A percentile compares a stretch with the other conserved stretches of the same genome.
Conservation (phyloP, 768 basidiomycete species). For the Rhizopogon vinicolor region DNA sequence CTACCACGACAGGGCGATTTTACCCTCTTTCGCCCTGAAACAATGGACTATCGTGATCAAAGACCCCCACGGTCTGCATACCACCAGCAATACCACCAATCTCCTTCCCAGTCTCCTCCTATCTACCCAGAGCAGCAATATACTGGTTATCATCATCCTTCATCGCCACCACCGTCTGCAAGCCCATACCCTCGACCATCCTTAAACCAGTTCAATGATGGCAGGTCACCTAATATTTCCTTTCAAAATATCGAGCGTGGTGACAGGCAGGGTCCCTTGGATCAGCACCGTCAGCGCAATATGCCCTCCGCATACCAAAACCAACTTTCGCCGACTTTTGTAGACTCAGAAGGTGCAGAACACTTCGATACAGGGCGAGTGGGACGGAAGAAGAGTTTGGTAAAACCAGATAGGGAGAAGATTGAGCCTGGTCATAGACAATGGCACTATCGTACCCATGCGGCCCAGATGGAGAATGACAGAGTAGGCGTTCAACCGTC, state of each 20-base stretch:
- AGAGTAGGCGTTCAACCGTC: slow-evolving; percentile 74
- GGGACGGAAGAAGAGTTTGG: slow-evolving; percentile 85
- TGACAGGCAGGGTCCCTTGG: slow-evolving; percentile 56
- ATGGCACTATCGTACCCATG: slow-evolving; percentile 91
- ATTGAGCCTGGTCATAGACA: slow-evolving; percentile 92
- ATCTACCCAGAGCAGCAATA: slow-evolving; percentile 29
- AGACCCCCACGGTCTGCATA: slow-evolving; percentile 50
- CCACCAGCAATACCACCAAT: slow-evolving; percentile 37
- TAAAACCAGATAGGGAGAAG: slow-evolving; percentile 91
- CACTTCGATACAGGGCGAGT: slow-evolving; percentile 48
- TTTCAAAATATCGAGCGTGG: slow-evolving; percentile 70
- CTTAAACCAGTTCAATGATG: slow-evolving; percentile 20
- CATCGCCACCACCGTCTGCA: slow-evolving; percentile 14
- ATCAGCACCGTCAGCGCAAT: slow-evolving; percentile 45
- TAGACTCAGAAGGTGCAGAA: slow-evolving; percentile 28
- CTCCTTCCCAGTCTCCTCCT: slow-evolving; percentile 32
- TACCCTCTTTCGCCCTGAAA: not conserved
- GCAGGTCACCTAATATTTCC: slow-evolving; percentile 45
- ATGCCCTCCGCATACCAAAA: slow-evolving; percentile 42
- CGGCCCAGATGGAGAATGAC: slow-evolving; percentile 71
- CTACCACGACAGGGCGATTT: not conserved
- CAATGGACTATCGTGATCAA: slow-evolving; percentile 42
- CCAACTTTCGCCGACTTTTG: slow-evolving; percentile 37
- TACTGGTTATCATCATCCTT: slow-evolving; percentile 12
- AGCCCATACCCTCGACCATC: slow-evolving; percentile 10